Evolutionary conservation across 495 filamentous ascomycete species (phyloP).

Genomic region (Aspergillus sparsus): DNA sequence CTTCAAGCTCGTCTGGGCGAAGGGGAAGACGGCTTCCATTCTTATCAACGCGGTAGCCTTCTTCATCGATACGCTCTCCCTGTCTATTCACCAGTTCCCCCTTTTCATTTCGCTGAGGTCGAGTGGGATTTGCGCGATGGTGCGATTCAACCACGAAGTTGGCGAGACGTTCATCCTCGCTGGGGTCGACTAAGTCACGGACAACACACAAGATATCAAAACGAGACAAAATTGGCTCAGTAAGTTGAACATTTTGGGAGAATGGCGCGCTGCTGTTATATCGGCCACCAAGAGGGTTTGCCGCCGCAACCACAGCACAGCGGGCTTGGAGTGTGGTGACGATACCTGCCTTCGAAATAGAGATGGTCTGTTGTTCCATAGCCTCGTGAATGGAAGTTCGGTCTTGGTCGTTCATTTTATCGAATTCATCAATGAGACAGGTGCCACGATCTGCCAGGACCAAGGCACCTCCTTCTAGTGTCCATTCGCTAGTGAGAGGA

Average conservation of each 20-base stretch:
- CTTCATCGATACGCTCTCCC: slow-evolving; percentile 48
- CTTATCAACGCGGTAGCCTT: slow-evolving; percentile 46
- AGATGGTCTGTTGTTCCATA: slow-evolving; percentile 99
- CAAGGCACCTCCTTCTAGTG: slow-evolving; percentile 92
- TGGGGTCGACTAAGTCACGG: slow-evolving; percentile 93
- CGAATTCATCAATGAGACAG: slow-evolving; percentile 98
- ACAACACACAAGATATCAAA: slow-evolving; percentile 99
- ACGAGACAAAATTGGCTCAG: slow-evolving; percentile 95
- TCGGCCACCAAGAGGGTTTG: slow-evolving; percentile 93
- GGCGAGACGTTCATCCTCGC: slow-evolving; percentile 92
- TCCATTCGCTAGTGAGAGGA: slow-evolving; percentile 96
- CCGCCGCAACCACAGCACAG: slow-evolving; percentile 94
- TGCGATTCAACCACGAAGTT: slow-evolving; percentile 95
- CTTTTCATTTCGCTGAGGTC: slow-evolving; percentile 53
- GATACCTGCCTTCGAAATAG: slow-evolving; percentile 98
- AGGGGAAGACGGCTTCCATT: slow-evolving; percentile 39
- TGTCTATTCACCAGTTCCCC: slow-evolving; percentile 66
- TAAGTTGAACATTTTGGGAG: slow-evolving; percentile 93
- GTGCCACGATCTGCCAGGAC: slow-evolving; percentile 95
- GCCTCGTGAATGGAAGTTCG: slow-evolving; percentile 98
- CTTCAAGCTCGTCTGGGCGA: slow-evolving; percentile 36
- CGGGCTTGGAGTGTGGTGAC: slow-evolving; percentile 98
- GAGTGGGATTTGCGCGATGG: slow-evolving; percentile 78
- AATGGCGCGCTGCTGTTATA: slow-evolving; percentile 98
- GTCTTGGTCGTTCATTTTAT: slow-evolving; percentile 99